These are phyloP conservation scores for Kingdonia uniflora DNA, from an alignment of 164 flowering plant species.

Conservation along the genomic window DNA sequence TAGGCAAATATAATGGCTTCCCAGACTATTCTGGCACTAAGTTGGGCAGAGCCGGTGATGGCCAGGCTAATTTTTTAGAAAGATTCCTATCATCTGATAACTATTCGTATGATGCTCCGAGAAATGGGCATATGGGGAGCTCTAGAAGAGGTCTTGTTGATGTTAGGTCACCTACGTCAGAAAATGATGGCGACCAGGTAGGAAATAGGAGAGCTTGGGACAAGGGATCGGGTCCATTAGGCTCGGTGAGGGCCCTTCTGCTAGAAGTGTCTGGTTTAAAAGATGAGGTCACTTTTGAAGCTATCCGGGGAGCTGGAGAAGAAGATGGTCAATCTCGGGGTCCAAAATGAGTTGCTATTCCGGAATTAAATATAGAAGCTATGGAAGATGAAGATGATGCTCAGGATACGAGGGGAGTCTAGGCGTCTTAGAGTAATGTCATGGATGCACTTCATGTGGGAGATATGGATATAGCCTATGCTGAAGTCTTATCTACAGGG, in stretches of 20 bases:
- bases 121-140: conserved; percentile 48
- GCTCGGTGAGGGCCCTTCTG: conserved; percentile 97
- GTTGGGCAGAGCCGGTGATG: conserved; percentile 47
- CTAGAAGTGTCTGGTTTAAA: conserved; percentile 98
- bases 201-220: conserved; percentile 78
- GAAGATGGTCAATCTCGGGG: conserved; percentile 53
- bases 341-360: conserved; percentile 50
- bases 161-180: conserved; percentile 49
- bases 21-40: conserved; percentile 51
- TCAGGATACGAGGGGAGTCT: conserved; percentile 48
- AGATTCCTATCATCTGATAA: conserved; percentile 57
- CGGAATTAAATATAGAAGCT: conserved; percentile 68
- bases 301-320: conserved; percentile 84
- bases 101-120: conserved; percentile 39
- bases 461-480: conserved; percentile 86
- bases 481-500: conserved; percentile 72
- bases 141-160: conserved; percentile 53
- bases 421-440: conserved; percentile 86
- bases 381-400: conserved; percentile 51
- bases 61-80: conserved; percentile 50
- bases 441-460: conserved; percentile 87
- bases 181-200: conserved; percentile 50
- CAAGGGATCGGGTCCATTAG: conserved; percentile 64
- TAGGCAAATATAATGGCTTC: conserved; percentile 56
- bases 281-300: conserved; percentile 95